phyloP scores from a whole-genome alignment of 768 basidiomycete species.

The Kondoa malvinella region DNA sequence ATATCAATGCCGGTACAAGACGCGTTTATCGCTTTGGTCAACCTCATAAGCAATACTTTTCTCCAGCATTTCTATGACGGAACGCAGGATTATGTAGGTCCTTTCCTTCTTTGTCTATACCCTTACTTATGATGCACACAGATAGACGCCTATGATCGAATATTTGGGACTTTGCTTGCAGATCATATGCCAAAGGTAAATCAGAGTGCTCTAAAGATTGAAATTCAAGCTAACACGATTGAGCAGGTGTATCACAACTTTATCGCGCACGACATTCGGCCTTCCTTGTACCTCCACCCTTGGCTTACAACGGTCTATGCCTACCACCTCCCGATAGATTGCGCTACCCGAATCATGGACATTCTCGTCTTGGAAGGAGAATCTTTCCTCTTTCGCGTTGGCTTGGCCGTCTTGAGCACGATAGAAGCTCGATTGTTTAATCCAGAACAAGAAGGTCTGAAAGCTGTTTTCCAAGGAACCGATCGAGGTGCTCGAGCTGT shows the following conservation, averaged over 20 bases:
- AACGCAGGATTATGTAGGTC: slow-evolving; percentile 60
- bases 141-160: slow-evolving; percentile 84
- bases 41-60: slow-evolving; percentile 68
- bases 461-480: slow-evolving; percentile 39
- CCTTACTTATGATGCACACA: slow-evolving; percentile 29
- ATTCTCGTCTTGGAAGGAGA: slow-evolving; percentile 74
- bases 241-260: slow-evolving; percentile 79
- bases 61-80: slow-evolving; percentile 59
- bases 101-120: neutral
- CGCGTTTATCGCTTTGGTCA: slow-evolving; percentile 67
- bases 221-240: neutral
- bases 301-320: slow-evolving; percentile 71
- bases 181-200: slow-evolving; percentile 87
- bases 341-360: slow-evolving; percentile 77
- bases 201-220: too few species aligned
- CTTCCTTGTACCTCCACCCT: slow-evolving; percentile 59
- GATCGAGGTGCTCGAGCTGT: slow-evolving; percentile 38
- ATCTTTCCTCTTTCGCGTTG: slow-evolving; percentile 67
- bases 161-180: slow-evolving; percentile 78
- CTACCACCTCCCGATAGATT: slow-evolving; percentile 76
- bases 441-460: slow-evolving; percentile 61
- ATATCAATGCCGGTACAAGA: slow-evolving; percentile 59
- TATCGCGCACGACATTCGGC: slow-evolving; percentile 79
- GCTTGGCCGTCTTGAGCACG: slow-evolving; percentile 64
- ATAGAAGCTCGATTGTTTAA: slow-evolving; percentile 76